Conservation (phyloP, 163 green algal genomes). For the Scenedesmus sp. region DNA sequence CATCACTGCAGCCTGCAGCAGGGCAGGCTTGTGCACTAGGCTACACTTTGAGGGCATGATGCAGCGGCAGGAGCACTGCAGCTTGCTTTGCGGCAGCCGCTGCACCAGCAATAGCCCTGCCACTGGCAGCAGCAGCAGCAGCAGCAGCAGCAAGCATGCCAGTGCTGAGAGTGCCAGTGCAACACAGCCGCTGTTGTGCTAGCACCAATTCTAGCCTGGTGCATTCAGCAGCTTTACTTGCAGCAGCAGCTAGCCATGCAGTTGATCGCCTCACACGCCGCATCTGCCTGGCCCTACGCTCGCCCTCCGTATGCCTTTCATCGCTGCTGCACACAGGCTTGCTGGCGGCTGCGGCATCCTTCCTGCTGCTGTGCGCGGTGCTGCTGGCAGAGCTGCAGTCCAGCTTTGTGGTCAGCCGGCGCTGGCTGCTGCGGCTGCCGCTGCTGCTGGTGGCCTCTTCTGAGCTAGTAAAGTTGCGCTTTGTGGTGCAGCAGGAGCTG, state of each 20-base stretch:
- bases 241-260: not conserved
- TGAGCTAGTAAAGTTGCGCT: constrained; percentile 75
- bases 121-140: not conserved
- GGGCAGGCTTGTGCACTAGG: no score
- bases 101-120: not conserved
- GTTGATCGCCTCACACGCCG: not conserved
- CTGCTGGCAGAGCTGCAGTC: constrained; percentile 24
- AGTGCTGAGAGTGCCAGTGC: no score
- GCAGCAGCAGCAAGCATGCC: not conserved
- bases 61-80: no score
- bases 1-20: no score
- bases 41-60: no score
- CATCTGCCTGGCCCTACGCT: not conserved
- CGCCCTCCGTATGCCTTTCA: not conserved
- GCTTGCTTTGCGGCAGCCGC: not conserved
- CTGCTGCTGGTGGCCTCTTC: constrained; percentile 69
- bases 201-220: not conserved
- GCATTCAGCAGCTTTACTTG: not conserved
- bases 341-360: constrained; percentile 41
- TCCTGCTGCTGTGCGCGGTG: constrained; percentile 20
- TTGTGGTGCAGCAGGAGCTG: constrained; percentile 68
- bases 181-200: no score
- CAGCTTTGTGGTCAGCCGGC: not conserved
- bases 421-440: constrained; percentile 70
- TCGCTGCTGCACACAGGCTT: not conserved